A percentile compares a stretch with the other conserved stretches of the same genome.
phyloP scores from a whole-genome alignment of 2,329 filamentous ascomycete genomes.

The Cryphonectria carpinicola region DNA sequence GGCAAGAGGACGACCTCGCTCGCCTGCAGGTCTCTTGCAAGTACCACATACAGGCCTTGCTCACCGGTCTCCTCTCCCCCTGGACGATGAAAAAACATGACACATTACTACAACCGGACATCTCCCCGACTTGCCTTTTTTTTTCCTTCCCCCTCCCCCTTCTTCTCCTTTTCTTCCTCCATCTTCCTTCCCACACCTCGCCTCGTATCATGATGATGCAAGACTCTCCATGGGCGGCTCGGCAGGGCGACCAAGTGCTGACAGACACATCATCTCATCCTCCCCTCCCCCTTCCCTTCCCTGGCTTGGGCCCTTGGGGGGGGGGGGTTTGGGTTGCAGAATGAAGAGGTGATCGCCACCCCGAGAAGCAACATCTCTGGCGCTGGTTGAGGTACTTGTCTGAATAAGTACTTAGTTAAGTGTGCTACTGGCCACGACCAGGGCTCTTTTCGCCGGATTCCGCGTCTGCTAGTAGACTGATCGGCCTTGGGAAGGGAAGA shows the following conservation, averaged over 20 bases:
- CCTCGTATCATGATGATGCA: background rate
- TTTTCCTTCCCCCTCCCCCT: no score
- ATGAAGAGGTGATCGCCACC: background rate
- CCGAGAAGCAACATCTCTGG: background rate
- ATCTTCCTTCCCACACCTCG: background rate
- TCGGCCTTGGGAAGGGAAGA: no score
- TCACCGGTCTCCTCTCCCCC: background rate
- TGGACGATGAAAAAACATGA: no score
- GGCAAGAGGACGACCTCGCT: no score
- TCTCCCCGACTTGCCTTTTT: background rate
- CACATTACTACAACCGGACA: background rate
- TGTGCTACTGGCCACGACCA: no score
- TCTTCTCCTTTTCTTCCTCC: background rate
- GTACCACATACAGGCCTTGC: background rate
- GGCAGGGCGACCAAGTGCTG: background rate
- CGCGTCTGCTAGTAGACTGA: no score
- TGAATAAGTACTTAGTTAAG: no score
- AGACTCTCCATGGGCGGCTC: background rate
- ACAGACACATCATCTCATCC: background rate
- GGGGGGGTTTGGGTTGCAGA: background rate
- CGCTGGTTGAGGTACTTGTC: background rate
- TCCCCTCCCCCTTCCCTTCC: no score
- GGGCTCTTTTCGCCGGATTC: no score
- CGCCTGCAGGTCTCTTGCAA: background rate
- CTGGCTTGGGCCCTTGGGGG: no score